phyloP scores from a whole-genome alignment of 2,329 filamentous ascomycete genomes.

The Bipolaris gigantea region DNA sequence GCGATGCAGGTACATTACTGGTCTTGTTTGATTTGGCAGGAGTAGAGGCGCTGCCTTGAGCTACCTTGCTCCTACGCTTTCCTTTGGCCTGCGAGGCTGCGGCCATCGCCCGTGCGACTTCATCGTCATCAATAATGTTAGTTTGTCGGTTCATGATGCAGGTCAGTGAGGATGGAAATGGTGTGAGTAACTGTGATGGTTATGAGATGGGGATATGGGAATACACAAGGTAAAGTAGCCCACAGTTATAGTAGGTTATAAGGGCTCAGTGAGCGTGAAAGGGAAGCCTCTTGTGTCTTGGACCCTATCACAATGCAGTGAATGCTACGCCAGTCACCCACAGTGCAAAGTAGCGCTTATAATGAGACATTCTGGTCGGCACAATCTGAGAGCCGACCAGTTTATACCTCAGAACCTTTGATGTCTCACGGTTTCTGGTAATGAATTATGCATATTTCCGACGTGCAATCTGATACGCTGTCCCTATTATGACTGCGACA shows the following conservation, averaged over 20 bases:
- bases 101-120: constrained; percentile 1
- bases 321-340: not conserved
- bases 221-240: not conserved
- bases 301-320: constrained; percentile 3
- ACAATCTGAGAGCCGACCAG: no score
- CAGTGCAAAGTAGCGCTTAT: not conserved
- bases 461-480: not conserved
- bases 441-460: not conserved
- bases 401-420: not conserved
- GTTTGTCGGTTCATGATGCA: not conserved
- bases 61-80: not conserved
- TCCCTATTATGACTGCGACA: no score
- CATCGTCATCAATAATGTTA: constrained; percentile 7
- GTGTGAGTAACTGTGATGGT: not conserved
- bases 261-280: not conserved
- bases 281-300: constrained; percentile 3
- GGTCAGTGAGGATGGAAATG: not conserved
- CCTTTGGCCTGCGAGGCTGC: not conserved
- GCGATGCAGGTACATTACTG: not conserved
- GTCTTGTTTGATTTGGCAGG: not conserved
- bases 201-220: not conserved
- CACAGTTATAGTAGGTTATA: not conserved
- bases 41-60: not conserved
- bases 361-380: not conserved
- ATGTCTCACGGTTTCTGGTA: not conserved